A percentile compares a stretch with the other conserved stretches of the same genome.
Conservation (phyloP, 2,329 filamentous ascomycete genomes). For the Drechslerella stenobrocha region DNA sequence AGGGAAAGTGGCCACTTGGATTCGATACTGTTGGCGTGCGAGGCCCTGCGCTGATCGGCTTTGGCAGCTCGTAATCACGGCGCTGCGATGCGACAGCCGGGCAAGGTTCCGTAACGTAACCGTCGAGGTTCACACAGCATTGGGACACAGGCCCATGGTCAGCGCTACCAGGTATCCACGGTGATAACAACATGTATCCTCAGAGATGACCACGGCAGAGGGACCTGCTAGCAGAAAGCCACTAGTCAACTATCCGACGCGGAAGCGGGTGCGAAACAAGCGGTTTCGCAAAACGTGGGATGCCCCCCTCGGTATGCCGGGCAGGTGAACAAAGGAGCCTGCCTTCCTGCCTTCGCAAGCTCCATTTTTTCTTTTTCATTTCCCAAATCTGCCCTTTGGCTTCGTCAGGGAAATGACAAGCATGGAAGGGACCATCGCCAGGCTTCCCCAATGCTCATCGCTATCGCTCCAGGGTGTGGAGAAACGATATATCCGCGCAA, state of each 20-base stretch:
- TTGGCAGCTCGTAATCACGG: slow-evolving; percentile 32
- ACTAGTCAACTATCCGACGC: slow-evolving; percentile 47
- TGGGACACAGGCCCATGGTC: slow-evolving; percentile 7
- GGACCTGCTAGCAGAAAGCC: slow-evolving; percentile 40
- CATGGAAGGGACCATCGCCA: slow-evolving; percentile 2
- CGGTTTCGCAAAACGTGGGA: slow-evolving; percentile 48
- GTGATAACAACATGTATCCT: slow-evolving; percentile 2
- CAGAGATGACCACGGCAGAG: slow-evolving; percentile 44
- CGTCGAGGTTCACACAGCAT: background rate
- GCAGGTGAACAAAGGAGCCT: slow-evolving; percentile 1
- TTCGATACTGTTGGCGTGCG: slow-evolving; percentile 10
- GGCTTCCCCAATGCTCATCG: background rate
- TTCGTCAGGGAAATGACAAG: slow-evolving; percentile 2
- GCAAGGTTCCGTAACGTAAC: slow-evolving; percentile 29
- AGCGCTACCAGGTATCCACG: slow-evolving; percentile 14
- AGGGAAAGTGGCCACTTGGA: slow-evolving; percentile 16
- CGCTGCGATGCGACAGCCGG: slow-evolving; percentile 37
- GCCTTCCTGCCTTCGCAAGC: slow-evolving; percentile 19
- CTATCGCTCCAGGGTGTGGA: slow-evolving; percentile 1
- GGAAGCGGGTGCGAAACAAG: slow-evolving; percentile 46
- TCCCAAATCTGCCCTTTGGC: slow-evolving; percentile 2
- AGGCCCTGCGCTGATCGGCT: slow-evolving; percentile 24
- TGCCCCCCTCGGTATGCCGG: slow-evolving; percentile 20
- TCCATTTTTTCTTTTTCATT: slow-evolving; percentile 6
- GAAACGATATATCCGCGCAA: background rate